Base-by-base conservation (phyloP, 2,329 filamentous ascomycete species). In the Botrytis fragariae region DNA sequence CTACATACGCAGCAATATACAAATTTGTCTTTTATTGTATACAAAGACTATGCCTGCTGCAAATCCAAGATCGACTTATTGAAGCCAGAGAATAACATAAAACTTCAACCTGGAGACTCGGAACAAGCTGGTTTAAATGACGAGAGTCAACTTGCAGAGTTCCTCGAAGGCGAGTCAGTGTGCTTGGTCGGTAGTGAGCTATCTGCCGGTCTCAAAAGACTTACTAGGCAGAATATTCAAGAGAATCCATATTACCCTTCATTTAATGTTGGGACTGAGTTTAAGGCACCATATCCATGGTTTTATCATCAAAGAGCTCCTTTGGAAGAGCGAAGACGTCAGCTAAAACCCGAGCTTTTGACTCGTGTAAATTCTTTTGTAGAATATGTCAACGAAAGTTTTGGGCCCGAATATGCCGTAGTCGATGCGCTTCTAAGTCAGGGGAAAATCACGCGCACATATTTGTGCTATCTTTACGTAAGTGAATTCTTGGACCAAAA, bases 291-390 rank as follows among this genome's bases (percentile, higher is more conserved):
- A 37, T 72, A 72, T 61, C 71, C 63, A 60, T 72, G 71, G 71
- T 72, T 72, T 48, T 72, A 72, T 8, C 62, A 72, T 42, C 71
- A 72, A 32, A 72, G 71, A 69, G 71, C 71, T 29, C 51, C 62
- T 20, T 59, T 72, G 54, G 71, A 72, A 57, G 71, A 72, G 12
- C 71, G 71, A 32, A 68, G 71, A 68, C 62, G 71, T 10, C 71
- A 72, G 16, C 9, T 72, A 10, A 72, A 72, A 60, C 71, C 71
- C 20, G 71, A 72, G 44, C 71, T 72, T 22, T 67, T 72, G 25
- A 48, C 62, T 60, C 71, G 62, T 39, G 71, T 72, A 37, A 72
- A 72, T 35, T 72, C 71, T 2, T 72, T 72, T 48, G 71, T 72
- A 14, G 71, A 72, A 60, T 72, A 72, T 45, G 71, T 72, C 3